Evolutionary conservation across 495 filamentous ascomycete species (phyloP).

Genomic region (Amphirosellinia nigrospora): DNA sequence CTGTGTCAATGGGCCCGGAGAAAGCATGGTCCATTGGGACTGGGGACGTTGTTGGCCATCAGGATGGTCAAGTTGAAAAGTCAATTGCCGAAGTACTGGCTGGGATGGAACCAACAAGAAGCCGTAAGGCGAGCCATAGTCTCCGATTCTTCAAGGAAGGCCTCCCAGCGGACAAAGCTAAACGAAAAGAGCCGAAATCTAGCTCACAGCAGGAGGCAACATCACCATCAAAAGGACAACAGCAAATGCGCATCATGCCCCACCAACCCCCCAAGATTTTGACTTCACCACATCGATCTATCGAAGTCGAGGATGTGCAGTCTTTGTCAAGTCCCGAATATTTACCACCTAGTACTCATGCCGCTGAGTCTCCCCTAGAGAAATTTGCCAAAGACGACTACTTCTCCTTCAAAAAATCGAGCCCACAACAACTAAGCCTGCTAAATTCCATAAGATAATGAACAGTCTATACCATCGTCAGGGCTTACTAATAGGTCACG

Average conservation of each 20-base stretch:
- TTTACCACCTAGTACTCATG: slow-evolving; percentile 24
- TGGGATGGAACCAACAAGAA: slow-evolving; percentile 80
- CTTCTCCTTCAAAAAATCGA: slow-evolving; percentile 21
- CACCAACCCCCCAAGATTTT: slow-evolving; percentile 20
- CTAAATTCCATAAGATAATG: slow-evolving; percentile 17
- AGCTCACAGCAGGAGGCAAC: slow-evolving; percentile 41
- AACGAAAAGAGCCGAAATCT: slow-evolving; percentile 47
- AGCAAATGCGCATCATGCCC: slow-evolving; percentile 22
- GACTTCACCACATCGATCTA: slow-evolving; percentile 29
- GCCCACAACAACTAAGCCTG: neutral
- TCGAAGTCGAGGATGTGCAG: slow-evolving; percentile 28
- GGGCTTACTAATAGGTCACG: slow-evolving; percentile 4
- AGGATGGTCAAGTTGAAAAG: slow-evolving; percentile 71
- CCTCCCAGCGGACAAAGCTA: slow-evolving; percentile 62
- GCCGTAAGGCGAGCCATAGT: slow-evolving; percentile 92
- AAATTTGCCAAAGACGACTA: slow-evolving; percentile 27
- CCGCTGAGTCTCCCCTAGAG: slow-evolving; percentile 15
- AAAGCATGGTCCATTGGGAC: slow-evolving; percentile 64
- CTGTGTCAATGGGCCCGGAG: slow-evolving; percentile 51
- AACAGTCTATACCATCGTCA: slow-evolving; percentile 20
- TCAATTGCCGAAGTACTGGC: slow-evolving; percentile 82
- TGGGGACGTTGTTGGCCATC: slow-evolving; percentile 43
- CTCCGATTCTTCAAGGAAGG: slow-evolving; percentile 93
- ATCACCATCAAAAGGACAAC: slow-evolving; percentile 31
- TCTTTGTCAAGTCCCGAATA: slow-evolving; percentile 27